phyloP scores from a whole-genome alignment of 441 rosid species.

The Arabidopsis hybrid region DNA sequence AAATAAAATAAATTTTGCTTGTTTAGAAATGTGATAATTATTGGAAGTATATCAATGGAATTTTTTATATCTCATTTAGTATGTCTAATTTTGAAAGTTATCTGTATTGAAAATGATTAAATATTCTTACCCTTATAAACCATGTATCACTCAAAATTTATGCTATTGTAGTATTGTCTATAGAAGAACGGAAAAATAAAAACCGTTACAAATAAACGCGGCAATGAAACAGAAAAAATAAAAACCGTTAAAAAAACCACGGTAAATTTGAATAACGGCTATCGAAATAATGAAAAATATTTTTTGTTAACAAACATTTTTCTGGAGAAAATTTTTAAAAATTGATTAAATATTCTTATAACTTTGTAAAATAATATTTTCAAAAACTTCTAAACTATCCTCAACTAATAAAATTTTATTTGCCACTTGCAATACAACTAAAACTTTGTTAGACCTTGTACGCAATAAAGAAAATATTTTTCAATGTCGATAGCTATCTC shows the following conservation, averaged over 20 bases:
- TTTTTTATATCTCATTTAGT: not conserved
- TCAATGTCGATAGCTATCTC: slow-evolving; percentile 13
- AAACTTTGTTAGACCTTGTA: slow-evolving; percentile 2
- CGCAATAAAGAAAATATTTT: not conserved
- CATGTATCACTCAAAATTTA: not conserved
- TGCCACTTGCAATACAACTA: not conserved
- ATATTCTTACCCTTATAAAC: not conserved
- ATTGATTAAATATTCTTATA: too few species aligned
- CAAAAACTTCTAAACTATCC: not conserved
- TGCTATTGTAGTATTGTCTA: not conserved
- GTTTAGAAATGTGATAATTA: not conserved
- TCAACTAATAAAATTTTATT: not conserved
- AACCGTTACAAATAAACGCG: not conserved
- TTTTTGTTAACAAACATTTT: too few species aligned
- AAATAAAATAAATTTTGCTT: not conserved
- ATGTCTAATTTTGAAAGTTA: not conserved
- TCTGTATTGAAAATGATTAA: not conserved
- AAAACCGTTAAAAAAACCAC: too few species aligned
- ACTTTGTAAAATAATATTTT: not conserved
- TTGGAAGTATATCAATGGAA: not conserved
- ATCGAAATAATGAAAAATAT: too few species aligned
- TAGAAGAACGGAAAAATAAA: not conserved
- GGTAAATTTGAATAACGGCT: not conserved
- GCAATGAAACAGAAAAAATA: not conserved
- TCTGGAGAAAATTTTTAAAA: too few species aligned